phyloP scores from a whole-genome alignment of 202 grass and related monocot genomes.

The Eragrostis tef region DNA sequence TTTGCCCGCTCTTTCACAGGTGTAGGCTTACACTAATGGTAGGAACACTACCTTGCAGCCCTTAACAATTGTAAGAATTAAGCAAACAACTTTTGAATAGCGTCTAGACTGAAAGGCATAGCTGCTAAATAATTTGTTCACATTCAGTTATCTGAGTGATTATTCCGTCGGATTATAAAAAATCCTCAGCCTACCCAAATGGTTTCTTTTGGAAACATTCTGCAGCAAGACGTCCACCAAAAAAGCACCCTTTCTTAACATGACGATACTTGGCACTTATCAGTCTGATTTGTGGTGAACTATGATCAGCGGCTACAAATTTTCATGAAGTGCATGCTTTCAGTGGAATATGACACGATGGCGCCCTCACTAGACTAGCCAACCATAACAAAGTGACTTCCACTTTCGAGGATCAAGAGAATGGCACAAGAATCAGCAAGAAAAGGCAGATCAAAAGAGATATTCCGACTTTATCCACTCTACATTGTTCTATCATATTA shows the following conservation, averaged over 20 bases:
- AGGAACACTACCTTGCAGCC: not conserved
- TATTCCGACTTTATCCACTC: slow-evolving; percentile 42
- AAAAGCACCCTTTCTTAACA: not conserved
- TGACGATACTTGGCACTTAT: not conserved
- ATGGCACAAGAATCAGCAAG: slow-evolving; percentile 51
- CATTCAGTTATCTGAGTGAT: not conserved
- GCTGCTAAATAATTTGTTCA: not conserved
- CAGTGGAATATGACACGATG: slow-evolving; percentile 40
- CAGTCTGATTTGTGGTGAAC: not conserved
- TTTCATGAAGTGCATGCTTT: slow-evolving; percentile 2
- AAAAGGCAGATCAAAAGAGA: slow-evolving; percentile 34
- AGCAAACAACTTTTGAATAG: not conserved
- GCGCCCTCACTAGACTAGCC: slow-evolving; percentile 8
- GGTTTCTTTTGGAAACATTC: not conserved
- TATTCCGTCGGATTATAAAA: not conserved
- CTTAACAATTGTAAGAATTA: not conserved
- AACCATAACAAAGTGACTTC: slow-evolving; percentile 31
- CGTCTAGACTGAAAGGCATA: not conserved
- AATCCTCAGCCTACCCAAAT: slow-evolving; percentile 2
- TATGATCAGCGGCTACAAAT: not conserved
- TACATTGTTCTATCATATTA: slow-evolving; percentile 36
- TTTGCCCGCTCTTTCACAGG: no score
- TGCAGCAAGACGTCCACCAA: not conserved
- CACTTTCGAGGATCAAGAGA: slow-evolving; percentile 40
- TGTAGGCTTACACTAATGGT: no score